These are phyloP conservation scores for Baeospora myosura DNA, from an alignment of 1,284 basidiomycete genomes.

Conservation along the genomic window DNA sequence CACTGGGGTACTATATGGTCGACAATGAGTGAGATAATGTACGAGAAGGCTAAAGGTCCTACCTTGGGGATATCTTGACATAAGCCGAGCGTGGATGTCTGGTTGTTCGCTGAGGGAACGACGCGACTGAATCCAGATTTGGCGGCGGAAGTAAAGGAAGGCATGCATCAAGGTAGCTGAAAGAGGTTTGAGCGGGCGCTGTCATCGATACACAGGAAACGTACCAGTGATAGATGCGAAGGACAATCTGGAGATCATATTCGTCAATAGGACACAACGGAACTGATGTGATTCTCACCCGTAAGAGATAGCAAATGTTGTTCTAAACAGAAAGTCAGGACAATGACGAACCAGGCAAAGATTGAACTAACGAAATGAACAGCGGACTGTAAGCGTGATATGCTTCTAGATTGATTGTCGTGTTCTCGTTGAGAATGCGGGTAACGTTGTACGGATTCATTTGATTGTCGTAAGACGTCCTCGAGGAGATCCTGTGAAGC, in stretches of 20 bases:
- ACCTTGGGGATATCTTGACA: conserved; percentile 56
- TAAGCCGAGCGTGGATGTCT: conserved; percentile 53
- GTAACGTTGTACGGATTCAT: conserved; percentile 55
- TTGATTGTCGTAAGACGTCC: conserved; percentile 41
- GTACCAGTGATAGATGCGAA: conserved; percentile 56
- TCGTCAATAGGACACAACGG: neutral
- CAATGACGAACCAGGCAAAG: neutral
- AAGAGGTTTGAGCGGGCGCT: neutral
- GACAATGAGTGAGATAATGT: neutral
- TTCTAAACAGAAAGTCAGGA: conserved; percentile 9
- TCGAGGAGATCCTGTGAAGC: conserved; percentile 29
- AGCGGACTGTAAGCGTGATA: conserved; percentile 70
- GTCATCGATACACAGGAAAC: neutral
- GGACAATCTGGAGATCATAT: conserved; percentile 26
- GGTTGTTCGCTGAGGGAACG: conserved; percentile 53
- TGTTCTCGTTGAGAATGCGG: conserved; percentile 44
- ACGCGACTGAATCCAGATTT: conserved; percentile 49
- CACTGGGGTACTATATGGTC: conserved; percentile 55
- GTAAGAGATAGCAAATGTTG: conserved; percentile 51
- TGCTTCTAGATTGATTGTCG: conserved; percentile 46
- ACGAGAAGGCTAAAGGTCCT: neutral
- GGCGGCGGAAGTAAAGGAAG: conserved; percentile 58
- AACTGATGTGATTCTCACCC: conserved; percentile 19
- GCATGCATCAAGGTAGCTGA: conserved; percentile 59
- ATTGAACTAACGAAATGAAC: conserved; percentile 41